Percentiles rank a stretch among this genome's conserved stretches.
phyloP scores from a whole-genome alignment of 305 asterid species.

The Fraxinus baroniana region DNA sequence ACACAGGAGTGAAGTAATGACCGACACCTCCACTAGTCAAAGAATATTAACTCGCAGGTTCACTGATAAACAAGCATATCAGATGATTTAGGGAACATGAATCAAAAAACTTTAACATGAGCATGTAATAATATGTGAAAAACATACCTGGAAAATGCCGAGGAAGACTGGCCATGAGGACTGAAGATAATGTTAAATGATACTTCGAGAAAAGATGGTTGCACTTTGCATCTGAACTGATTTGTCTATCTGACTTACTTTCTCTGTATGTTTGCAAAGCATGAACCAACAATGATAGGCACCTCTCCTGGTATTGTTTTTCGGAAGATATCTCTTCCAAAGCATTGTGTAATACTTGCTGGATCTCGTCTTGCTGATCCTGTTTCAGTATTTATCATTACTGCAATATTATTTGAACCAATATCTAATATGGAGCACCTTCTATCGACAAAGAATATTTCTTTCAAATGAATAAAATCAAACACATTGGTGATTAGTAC shows the following conservation, averaged over 20 bases:
- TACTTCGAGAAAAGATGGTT: slow-evolving; percentile 62
- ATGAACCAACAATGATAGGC: slow-evolving; percentile 58
- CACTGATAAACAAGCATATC: neutral
- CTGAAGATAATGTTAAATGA: slow-evolving; percentile 64
- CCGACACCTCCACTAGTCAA: slow-evolving; percentile 6
- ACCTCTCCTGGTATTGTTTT: slow-evolving; percentile 73
- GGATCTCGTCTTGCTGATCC: slow-evolving; percentile 62
- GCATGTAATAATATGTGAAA: slow-evolving; percentile 14
- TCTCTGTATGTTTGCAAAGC: slow-evolving; percentile 55
- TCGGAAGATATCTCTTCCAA: slow-evolving; percentile 76
- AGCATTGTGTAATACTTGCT: slow-evolving; percentile 62
- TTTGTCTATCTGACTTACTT: slow-evolving; percentile 34
- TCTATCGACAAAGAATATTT: neutral
- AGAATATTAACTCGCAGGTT: neutral
- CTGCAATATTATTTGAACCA: slow-evolving; percentile 14
- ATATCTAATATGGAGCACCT: neutral
- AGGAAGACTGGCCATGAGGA: slow-evolving; percentile 87
- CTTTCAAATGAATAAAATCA: neutral
- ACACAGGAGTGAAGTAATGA: slow-evolving; percentile 11
- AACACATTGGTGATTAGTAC: neutral
- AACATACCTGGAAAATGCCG: slow-evolving; percentile 77
- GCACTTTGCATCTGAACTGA: slow-evolving; percentile 37
- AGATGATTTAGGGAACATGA: slow-evolving; percentile 9
- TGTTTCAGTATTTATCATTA: slow-evolving; percentile 33
- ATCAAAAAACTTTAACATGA: neutral